Percentiles rank a stretch among this genome's conserved stretches.
These are phyloP conservation scores for Venturia oleaginea DNA, from an alignment of 2,329 filamentous ascomycete species.

Conservation along the genomic window DNA sequence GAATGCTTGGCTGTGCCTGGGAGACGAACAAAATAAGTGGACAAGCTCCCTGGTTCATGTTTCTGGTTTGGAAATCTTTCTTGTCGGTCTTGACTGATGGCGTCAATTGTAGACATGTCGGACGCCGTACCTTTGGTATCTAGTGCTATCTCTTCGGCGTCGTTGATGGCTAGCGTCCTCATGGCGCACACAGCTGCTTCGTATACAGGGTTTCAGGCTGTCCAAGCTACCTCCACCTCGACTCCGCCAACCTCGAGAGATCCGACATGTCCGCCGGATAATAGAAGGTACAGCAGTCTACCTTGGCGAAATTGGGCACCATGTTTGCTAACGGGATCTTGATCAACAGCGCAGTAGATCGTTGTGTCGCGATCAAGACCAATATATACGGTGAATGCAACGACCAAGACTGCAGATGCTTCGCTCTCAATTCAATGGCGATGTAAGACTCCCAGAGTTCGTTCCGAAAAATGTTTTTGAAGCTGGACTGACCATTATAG, in stretches of 20 bases:
- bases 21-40: background rate
- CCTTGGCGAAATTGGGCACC: background rate
- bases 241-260: background rate
- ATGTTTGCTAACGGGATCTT: background rate
- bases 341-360: background rate
- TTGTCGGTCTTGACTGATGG: background rate
- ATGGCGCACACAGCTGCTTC: background rate
- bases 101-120: background rate
- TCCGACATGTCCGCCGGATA: background rate
- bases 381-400: background rate
- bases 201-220: background rate
- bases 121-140: background rate
- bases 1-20: background rate
- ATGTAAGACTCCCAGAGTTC: background rate
- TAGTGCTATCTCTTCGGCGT: no score
- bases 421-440: background rate
- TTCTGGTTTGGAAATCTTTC: background rate
- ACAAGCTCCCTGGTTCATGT: background rate
- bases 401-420: background rate
- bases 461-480: background rate
- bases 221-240: background rate
- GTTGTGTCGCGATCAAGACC: background rate
- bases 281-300: background rate
- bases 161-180: background rate
- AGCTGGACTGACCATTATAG: background rate